Evolutionary conservation across 2,329 filamentous ascomycete genomes (phyloP).

Genomic region (Hymenoscyphus scutula): DNA sequence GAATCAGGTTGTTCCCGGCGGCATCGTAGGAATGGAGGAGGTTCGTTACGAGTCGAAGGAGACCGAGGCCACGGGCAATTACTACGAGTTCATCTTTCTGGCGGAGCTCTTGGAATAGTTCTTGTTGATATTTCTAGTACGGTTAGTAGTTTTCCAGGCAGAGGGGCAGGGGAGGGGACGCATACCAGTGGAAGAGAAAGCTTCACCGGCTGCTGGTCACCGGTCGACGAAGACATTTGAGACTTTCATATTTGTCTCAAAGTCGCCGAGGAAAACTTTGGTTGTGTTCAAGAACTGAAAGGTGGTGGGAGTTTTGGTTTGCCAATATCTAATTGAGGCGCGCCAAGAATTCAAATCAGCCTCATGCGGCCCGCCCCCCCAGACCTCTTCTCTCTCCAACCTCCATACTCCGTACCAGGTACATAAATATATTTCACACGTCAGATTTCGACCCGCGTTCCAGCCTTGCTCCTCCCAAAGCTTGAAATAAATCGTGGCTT

Average conservation of each 20-base stretch:
- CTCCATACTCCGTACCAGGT: too few relatives aligned
- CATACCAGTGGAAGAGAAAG: slow-evolving; percentile 70
- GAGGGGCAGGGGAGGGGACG: slow-evolving; percentile 26
- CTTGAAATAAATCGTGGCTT: too few relatives aligned
- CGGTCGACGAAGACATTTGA: slow-evolving; percentile 34
- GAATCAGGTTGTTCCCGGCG: slow-evolving; percentile 86
- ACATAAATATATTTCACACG: too few relatives aligned
- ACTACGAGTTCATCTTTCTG: slow-evolving; percentile 91
- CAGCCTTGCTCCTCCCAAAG: too few relatives aligned
- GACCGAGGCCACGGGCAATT: slow-evolving; percentile 85
- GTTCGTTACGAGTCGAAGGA: slow-evolving; percentile 91
- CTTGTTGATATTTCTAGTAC: slow-evolving; percentile 81
- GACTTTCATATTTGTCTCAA: slow-evolving; percentile 27
- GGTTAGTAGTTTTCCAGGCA: slow-evolving; percentile 17
- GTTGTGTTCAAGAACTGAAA: not conserved
- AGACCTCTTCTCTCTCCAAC: too few relatives aligned
- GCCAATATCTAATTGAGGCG: too few relatives aligned
- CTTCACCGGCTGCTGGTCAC: slow-evolving; percentile 66
- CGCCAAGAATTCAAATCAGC: too few relatives aligned
- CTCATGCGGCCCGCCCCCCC: too few relatives aligned
- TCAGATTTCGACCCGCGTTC: too few relatives aligned
- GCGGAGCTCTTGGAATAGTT: slow-evolving; percentile 86
- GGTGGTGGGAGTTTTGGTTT: too few relatives aligned
- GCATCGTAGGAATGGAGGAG: slow-evolving; percentile 96
- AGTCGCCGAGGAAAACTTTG: not conserved